A percentile compares a stretch with the other conserved stretches of the same genome.
These are phyloP conservation scores for Pouteria campechiana DNA, from an alignment of 179 eudicot genomes.

Conservation along the genomic window DNA sequence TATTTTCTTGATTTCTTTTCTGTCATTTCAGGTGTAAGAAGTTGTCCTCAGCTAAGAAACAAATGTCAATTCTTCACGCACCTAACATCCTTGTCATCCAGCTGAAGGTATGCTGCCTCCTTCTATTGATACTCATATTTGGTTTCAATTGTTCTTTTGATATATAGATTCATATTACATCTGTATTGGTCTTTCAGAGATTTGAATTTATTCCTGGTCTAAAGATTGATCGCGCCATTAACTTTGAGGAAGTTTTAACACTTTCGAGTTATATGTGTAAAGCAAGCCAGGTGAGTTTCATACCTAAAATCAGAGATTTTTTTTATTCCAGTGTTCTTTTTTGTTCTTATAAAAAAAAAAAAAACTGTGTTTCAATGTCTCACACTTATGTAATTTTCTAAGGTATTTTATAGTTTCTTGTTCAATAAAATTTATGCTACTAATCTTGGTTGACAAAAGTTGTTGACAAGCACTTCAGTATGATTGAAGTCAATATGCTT, in stretches of 20 bases:
- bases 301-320: too few species aligned
- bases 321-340: too few species aligned
- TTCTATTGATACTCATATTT: not conserved
- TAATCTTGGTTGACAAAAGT: too few species aligned
- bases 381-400: too few species aligned
- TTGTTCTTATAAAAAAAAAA: too few species aligned
- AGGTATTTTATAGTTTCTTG: too few species aligned
- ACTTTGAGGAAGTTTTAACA: slow-evolving; percentile 71
- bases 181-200: slow-evolving; percentile 36
- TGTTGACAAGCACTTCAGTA: too few species aligned
- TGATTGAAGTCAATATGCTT: too few species aligned
- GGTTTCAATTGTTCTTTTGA: not conserved
- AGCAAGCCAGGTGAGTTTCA: slow-evolving; percentile 65
- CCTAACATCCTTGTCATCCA: slow-evolving; percentile 94
- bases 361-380: too few species aligned
- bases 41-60: slow-evolving; percentile 83
- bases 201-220: slow-evolving; percentile 87
- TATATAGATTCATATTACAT: not conserved
- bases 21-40: slow-evolving; percentile 66
- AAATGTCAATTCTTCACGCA: slow-evolving; percentile 89
- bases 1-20: slow-evolving; percentile 4
- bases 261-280: slow-evolving; percentile 96
- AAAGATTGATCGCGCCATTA: slow-evolving; percentile 74
- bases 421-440: too few species aligned
- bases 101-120: slow-evolving; percentile 54